These are phyloP conservation scores for Leccinum variicolor DNA, from an alignment of 768 basidiomycete genomes.

Conservation along the genomic window DNA sequence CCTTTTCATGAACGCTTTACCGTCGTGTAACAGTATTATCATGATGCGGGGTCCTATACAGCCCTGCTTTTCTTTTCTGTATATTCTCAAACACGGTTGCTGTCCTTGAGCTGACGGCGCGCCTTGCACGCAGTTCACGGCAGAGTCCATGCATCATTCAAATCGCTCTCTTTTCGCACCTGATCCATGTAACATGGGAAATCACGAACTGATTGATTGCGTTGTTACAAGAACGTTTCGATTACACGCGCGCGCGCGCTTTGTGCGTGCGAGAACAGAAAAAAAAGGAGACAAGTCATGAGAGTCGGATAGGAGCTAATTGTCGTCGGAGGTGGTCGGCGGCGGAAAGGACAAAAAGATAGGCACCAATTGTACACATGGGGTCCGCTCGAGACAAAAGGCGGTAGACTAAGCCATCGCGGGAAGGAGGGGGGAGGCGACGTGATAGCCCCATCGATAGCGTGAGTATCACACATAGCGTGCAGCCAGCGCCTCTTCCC, in stretches of 20 bases:
- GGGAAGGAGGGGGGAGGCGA: conserved; percentile 10
- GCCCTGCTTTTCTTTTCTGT: conserved; percentile 4
- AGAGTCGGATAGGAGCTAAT: conserved; percentile 21
- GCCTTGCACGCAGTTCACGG: conserved; percentile 19
- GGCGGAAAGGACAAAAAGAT: conserved; percentile 10
- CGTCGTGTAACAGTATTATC: conserved; percentile 13
- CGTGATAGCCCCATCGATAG: conserved; percentile 8
- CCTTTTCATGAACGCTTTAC: conserved; percentile 7
- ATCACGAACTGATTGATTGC: conserved; percentile 14
- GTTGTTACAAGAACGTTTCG: conserved; percentile 11
- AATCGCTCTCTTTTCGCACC: conserved; percentile 4
- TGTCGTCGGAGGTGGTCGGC: conserved; percentile 12
- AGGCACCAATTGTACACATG: conserved; percentile 16
- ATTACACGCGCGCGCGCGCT: conserved; percentile 16
- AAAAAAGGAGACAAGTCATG: background rate
- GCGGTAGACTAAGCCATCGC: conserved; percentile 12
- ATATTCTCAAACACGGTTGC: conserved; percentile 7
- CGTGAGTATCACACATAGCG: conserved; percentile 2
- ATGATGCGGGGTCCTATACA: conserved; percentile 6
- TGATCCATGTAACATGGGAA: conserved; percentile 26
- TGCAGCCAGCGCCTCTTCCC: background rate
- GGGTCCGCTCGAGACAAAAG: conserved; percentile 9
- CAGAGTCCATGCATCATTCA: conserved; percentile 4
- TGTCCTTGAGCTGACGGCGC: conserved; percentile 8
- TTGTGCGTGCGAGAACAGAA: background rate